A percentile compares a stretch with the other conserved stretches of the same genome.
Evolutionary conservation across 805 yeast species (phyloP).

Genomic region (Candida gorgasii): DNA sequence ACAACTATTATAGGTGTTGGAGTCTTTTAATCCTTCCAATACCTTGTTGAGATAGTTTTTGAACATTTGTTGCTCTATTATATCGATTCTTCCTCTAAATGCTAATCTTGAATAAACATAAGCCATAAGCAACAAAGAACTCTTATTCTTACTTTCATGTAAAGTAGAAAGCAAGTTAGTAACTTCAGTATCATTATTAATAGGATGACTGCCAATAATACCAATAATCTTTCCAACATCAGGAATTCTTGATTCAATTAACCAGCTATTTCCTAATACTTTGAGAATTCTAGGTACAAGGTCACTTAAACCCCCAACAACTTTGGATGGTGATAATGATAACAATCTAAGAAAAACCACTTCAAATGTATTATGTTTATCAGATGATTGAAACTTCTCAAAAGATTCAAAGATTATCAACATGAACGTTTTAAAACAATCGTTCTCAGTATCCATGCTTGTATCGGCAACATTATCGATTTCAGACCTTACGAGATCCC

Average conservation of each 20-base stretch:
- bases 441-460: conserved; percentile 15
- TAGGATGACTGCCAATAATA: conserved; percentile 48
- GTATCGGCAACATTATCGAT: conserved; percentile 22
- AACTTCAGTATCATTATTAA: conserved; percentile 13
- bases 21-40: conserved; percentile 18
- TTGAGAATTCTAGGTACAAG: conserved; percentile 23
- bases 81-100: too few relatives aligned
- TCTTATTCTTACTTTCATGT: conserved; percentile 15
- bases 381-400: conserved; percentile 15
- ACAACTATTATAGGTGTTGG: conserved; percentile 24
- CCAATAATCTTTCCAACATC: conserved; percentile 50
- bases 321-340: conserved; percentile 30
- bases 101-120: too few relatives aligned
- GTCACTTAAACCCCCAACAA: conserved; percentile 22
- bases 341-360: conserved; percentile 33
- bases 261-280: conserved; percentile 22
- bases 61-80: conserved; percentile 16
- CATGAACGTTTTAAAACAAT: conserved; percentile 25
- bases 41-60: conserved; percentile 15
- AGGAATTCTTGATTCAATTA: conserved; percentile 23
- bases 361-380: conserved; percentile 33
- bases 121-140: conserved; percentile 36
- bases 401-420: conserved; percentile 39
- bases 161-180: conserved; percentile 11
- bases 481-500: conserved; percentile 22